Evolutionary conservation across 164 flowering plant species (phyloP).

Genomic region (Pachysandra terminalis): DNA sequence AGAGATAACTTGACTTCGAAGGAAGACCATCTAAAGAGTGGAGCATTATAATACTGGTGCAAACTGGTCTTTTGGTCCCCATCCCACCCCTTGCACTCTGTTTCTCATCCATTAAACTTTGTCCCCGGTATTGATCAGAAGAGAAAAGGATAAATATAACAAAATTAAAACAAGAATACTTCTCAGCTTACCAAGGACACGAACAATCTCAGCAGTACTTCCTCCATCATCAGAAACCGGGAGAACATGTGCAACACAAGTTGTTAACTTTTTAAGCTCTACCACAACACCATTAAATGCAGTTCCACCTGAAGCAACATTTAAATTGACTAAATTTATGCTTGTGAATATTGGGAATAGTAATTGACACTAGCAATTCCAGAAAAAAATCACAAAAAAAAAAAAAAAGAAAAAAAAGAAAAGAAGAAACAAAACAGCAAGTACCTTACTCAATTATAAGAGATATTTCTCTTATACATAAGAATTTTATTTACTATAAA

Average conservation of each 20-base stretch:
- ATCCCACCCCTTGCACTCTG: background rate
- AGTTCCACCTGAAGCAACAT: conserved; percentile 67
- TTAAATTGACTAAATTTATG: no score
- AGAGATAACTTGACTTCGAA: background rate
- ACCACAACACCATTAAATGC: conserved; percentile 98
- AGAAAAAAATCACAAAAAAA: no score
- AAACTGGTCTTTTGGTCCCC: background rate
- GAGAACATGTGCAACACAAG: conserved; percentile 89
- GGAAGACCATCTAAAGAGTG: background rate
- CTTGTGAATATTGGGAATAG: background rate
- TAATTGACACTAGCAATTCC: conserved; percentile 4
- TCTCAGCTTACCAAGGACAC: conserved; percentile 70
- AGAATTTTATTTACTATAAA: no score
- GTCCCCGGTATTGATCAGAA: background rate
- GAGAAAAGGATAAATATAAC: background rate
- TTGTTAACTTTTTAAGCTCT: conserved; percentile 81
- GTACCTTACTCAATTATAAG: background rate
- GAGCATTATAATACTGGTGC: background rate
- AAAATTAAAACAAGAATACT: background rate
- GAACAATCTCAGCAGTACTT: conserved; percentile 98
- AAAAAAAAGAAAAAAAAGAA: no score
- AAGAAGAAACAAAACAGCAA: no score
- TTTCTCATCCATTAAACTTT: background rate
- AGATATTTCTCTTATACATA: no score
- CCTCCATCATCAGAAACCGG: conserved; percentile 99